phyloP scores from a whole-genome alignment of 768 basidiomycete species.

The Tricholoma furcatifolium region DNA sequence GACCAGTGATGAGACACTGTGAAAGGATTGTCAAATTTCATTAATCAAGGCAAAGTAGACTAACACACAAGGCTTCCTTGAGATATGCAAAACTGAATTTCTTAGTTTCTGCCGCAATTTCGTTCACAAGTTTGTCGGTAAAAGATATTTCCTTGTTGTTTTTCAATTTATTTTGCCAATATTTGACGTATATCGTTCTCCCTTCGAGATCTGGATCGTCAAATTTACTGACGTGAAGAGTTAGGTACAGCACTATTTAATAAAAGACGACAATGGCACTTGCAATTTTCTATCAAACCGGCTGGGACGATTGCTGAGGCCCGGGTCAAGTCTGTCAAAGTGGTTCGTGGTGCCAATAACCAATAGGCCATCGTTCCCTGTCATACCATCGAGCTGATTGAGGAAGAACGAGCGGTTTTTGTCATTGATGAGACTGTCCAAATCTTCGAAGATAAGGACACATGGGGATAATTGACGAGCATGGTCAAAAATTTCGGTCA shows the following conservation, averaged over 20 bases:
- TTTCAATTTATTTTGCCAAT: conserved; percentile 79
- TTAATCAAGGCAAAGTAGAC: not conserved
- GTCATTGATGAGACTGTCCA: conserved; percentile 81
- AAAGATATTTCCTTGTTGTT: conserved; percentile 62
- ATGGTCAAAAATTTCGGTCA: conserved; percentile 66
- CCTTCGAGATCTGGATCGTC: conserved; percentile 67
- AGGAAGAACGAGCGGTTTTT: conserved; percentile 83
- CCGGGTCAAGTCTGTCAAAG: conserved; percentile 76
- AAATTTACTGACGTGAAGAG: conserved; percentile 53
- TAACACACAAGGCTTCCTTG: conserved; percentile 83
- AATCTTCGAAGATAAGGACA: conserved; percentile 53
- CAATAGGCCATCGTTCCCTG: conserved; percentile 77
- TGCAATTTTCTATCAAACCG: conserved; percentile 88
- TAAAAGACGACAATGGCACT: conserved; percentile 24
- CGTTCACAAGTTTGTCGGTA: conserved; percentile 60
- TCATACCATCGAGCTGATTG: conserved; percentile 81
- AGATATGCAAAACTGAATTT: conserved; percentile 85
- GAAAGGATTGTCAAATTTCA: not conserved
- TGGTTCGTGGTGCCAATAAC: conserved; percentile 84
- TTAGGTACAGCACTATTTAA: not conserved
- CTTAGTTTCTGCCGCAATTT: conserved; percentile 58
- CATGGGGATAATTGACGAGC: conserved; percentile 73
- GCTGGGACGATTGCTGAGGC: conserved; percentile 73
- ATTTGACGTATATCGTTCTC: conserved; percentile 65
- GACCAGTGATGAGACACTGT: conserved; percentile 73